Conservation (phyloP, 495 filamentous ascomycete genomes). For the Chaetomium cochliodes region DNA sequence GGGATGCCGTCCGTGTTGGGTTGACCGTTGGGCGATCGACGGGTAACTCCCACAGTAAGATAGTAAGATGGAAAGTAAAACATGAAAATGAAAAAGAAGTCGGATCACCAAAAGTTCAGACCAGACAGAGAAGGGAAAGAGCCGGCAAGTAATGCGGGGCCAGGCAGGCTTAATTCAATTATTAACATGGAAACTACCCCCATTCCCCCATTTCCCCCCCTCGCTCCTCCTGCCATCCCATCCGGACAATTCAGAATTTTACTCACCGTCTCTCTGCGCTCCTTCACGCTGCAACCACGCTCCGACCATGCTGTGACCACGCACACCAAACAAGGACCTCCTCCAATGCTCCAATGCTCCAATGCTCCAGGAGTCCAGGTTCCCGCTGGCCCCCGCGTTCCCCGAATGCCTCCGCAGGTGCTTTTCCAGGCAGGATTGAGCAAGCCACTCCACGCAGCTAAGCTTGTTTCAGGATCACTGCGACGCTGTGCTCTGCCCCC, state of each 20-base stretch:
- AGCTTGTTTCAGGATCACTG: conserved; percentile 21
- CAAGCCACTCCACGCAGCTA: conserved; percentile 21
- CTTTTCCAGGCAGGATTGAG: background rate
- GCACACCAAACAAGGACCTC: background rate
- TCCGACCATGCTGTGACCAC: no score
- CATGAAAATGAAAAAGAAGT: background rate
- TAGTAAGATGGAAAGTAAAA: background rate
- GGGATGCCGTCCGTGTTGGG: background rate
- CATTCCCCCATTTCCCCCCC: background rate
- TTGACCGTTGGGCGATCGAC: conserved; percentile 3
- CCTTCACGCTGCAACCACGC: no score
- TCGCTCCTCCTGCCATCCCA: conserved; percentile 1
- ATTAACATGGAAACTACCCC: no score
- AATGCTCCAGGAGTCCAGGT: no score
- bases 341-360: no score
- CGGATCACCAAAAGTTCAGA: background rate
- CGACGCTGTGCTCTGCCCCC: conserved; percentile 1
- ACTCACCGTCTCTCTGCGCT: conserved; percentile 1
- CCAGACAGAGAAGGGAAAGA: background rate
- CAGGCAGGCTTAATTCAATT: background rate
- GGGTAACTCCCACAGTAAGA: no score
- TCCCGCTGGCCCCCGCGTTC: background rate
- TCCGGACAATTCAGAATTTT: background rate
- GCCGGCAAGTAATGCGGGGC: conserved; percentile 2
- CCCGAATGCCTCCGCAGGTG: background rate